A percentile compares a stretch with the other conserved stretches of the same genome.
phyloP scores from a whole-genome alignment of 164 flowering plant species.

The Protea cynaroides region DNA sequence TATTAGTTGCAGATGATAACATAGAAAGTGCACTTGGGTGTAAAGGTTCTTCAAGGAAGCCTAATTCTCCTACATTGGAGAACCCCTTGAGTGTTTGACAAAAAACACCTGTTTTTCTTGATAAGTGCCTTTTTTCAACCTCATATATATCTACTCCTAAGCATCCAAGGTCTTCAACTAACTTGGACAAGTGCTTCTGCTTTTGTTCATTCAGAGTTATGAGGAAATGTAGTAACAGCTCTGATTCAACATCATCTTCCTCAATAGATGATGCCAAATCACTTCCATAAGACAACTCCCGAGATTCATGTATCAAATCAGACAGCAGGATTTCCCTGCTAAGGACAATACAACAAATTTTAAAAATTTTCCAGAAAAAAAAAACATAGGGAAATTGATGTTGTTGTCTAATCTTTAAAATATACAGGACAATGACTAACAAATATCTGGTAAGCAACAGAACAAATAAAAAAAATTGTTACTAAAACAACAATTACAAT shows the following conservation, averaged over 20 bases:
- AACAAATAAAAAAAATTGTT: too few relatives aligned
- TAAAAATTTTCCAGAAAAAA: background rate
- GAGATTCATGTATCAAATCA: constrained; percentile 46
- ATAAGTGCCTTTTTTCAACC: constrained; percentile 44
- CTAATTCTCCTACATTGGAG: constrained; percentile 15
- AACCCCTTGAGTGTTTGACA: constrained; percentile 17
- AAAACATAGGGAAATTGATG: background rate
- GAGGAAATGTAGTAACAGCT: constrained; percentile 74
- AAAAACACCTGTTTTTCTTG: constrained; percentile 12
- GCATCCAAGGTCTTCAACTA: constrained; percentile 49
- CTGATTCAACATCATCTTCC: constrained; percentile 72
- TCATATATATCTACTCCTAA: constrained; percentile 75
- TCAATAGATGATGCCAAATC: constrained; percentile 41
- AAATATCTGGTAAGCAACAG: too few relatives aligned
- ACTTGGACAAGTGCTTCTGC: constrained; percentile 51
- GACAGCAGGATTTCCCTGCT: constrained; percentile 80
- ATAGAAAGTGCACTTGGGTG: constrained; percentile 16
- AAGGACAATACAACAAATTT: constrained; percentile 9
- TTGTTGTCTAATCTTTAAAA: too few relatives aligned
- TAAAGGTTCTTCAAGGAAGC: constrained; percentile 13
- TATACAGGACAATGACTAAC: too few relatives aligned
- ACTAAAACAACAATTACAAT: too few relatives aligned
- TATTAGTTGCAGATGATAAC: constrained; percentile 13
- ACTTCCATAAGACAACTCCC: constrained; percentile 29
- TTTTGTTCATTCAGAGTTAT: constrained; percentile 49